A percentile compares a stretch with the other conserved stretches of the same genome.
Conservation (phyloP, 2,329 filamentous ascomycete genomes). For the Neonectria magnoliae region DNA sequence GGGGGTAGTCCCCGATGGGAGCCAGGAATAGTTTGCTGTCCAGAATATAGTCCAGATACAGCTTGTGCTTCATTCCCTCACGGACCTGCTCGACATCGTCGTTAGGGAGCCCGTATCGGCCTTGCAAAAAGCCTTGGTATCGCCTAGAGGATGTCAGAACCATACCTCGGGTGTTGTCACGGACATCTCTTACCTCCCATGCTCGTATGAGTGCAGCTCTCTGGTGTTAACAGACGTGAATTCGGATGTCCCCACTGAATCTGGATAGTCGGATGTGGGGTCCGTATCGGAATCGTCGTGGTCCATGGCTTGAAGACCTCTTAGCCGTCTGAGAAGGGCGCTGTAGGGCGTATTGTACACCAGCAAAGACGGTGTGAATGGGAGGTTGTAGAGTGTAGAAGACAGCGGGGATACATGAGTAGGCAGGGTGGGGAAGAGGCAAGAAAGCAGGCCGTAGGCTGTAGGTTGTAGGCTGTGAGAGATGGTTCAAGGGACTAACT, state of each 20-base stretch:
- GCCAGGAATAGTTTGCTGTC: slow-evolving; percentile 54
- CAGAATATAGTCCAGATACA: slow-evolving; percentile 59
- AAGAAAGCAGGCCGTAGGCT: slow-evolving; percentile 7
- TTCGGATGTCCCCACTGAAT: slow-evolving; percentile 50
- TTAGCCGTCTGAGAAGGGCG: slow-evolving; percentile 13
- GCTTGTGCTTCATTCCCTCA: slow-evolving; percentile 59
- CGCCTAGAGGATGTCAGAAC: slow-evolving; percentile 49
- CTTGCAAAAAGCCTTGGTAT: slow-evolving; percentile 59
- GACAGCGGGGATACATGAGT: slow-evolving; percentile 35
- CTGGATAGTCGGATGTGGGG: slow-evolving; percentile 53
- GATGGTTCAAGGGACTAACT: slow-evolving; percentile 11
- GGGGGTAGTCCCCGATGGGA: slow-evolving; percentile 56
- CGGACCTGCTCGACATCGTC: slow-evolving; percentile 61
- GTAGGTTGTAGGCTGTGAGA: slow-evolving; percentile 10
- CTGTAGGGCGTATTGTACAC: slow-evolving; percentile 17
- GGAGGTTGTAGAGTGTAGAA: neutral
- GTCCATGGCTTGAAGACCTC: slow-evolving; percentile 35
- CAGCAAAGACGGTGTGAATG: slow-evolving; percentile 17
- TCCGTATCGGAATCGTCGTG: slow-evolving; percentile 42
- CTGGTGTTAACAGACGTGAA: slow-evolving; percentile 53
- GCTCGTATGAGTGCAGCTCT: slow-evolving; percentile 48
- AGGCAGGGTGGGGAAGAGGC: slow-evolving; percentile 16
- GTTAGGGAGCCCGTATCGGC: slow-evolving; percentile 62
- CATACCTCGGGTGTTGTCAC: neutral
- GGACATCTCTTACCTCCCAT: slow-evolving; percentile 47